Conservation (phyloP, 768 basidiomycete genomes). For the Mycena vitilis region DNA sequence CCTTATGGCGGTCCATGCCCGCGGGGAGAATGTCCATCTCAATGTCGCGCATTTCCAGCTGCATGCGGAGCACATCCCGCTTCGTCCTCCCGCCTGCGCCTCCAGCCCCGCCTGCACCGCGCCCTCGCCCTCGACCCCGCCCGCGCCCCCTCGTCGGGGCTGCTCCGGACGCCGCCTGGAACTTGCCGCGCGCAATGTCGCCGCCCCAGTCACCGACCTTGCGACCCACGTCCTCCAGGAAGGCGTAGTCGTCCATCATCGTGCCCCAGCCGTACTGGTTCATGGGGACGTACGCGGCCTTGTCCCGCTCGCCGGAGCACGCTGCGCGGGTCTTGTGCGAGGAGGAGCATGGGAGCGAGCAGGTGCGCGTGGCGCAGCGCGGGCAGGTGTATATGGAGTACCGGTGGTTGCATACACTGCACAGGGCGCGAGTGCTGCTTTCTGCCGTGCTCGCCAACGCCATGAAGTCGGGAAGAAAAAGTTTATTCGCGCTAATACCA, state of each 20-base stretch:
- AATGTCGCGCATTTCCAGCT: conserved; percentile 75
- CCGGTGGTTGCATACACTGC: conserved; percentile 60
- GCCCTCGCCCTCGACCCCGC: conserved; percentile 43
- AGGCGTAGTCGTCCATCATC: conserved; percentile 91
- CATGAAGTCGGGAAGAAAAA: neutral
- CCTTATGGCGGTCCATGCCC: conserved; percentile 84
- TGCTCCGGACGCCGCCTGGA: conserved; percentile 49
- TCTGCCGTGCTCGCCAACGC: neutral
- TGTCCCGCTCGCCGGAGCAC: conserved; percentile 82
- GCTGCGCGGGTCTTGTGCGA: conserved; percentile 71
- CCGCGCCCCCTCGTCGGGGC: conserved; percentile 36
- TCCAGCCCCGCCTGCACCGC: conserved; percentile 45
- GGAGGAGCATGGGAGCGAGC: conserved; percentile 76
- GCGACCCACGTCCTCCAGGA: conserved; percentile 85
- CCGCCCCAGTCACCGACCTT: conserved; percentile 79
- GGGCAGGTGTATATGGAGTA: conserved; percentile 83
- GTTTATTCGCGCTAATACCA: neutral
- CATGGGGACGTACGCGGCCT: conserved; percentile 80
- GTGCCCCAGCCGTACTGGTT: conserved; percentile 86
- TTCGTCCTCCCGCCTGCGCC: conserved; percentile 58
- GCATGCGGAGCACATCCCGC: conserved; percentile 73
- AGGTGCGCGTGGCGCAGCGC: conserved; percentile 75
- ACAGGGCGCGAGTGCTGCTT: conserved; percentile 43
- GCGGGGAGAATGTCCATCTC: conserved; percentile 80
- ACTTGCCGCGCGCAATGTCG: conserved; percentile 75